Evolutionary conservation across 768 basidiomycete genomes (phyloP).

Genomic region (Kwoniella pini): DNA sequence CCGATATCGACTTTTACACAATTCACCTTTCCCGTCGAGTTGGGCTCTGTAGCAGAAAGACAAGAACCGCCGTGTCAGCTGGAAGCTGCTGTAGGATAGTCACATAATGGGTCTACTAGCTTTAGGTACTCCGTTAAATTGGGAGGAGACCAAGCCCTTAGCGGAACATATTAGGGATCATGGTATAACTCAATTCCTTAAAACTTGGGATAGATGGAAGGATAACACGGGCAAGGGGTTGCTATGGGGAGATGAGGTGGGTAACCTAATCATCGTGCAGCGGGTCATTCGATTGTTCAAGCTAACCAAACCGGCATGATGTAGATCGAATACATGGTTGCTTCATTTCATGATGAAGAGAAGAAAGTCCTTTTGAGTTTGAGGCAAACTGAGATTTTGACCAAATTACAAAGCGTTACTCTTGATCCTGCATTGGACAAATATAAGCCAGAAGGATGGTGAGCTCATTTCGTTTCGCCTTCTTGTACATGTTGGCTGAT

Average conservation of each 20-base stretch:
- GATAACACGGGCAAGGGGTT: constrained; percentile 86
- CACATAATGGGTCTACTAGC: constrained; percentile 81
- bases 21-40: not conserved
- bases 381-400: constrained; percentile 91
- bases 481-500: constrained; percentile 1
- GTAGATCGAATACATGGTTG: constrained; percentile 90
- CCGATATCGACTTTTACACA: not conserved
- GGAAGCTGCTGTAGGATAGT: not conserved
- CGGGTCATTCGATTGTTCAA: not conserved
- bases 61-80: not conserved
- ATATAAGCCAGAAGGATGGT: constrained; percentile 44
- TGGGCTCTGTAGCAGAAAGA: not conserved
- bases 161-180: constrained; percentile 87
- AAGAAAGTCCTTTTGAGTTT: constrained; percentile 86
- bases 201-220: constrained; percentile 90
- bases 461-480: constrained; percentile 1
- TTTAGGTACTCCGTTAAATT: constrained; percentile 86
- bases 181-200: constrained; percentile 91
- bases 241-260: constrained; percentile 97
- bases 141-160: constrained; percentile 84
- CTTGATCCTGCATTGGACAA: constrained; percentile 60
- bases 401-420: constrained; percentile 70
- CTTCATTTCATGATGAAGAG: constrained; percentile 73
- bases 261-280: constrained; percentile 16
- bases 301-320: not conserved